A percentile compares a stretch with the other conserved stretches of the same genome.
Evolutionary conservation across 2,329 filamentous ascomycete genomes (phyloP).

Genomic region (Diaporthe ampelina): DNA sequence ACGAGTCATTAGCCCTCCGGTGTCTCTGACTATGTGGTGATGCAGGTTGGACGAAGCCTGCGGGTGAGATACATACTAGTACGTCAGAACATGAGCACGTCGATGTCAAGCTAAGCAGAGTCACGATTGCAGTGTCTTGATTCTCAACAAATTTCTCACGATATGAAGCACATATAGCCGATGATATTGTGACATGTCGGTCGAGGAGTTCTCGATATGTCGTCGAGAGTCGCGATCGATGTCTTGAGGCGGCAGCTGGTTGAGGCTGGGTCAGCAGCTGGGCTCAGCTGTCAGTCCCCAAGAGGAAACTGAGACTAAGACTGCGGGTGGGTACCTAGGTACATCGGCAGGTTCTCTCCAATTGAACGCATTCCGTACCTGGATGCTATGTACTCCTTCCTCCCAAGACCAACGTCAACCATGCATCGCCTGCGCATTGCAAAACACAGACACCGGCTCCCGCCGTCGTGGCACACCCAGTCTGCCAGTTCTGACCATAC

Average conservation of each 20-base stretch:
- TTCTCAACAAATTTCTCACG: background rate
- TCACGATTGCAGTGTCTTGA: background rate
- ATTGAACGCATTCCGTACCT: background rate
- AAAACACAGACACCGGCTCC: constrained; percentile 21
- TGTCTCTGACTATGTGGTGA: background rate
- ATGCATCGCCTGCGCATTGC: constrained; percentile 2
- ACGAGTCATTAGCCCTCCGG: background rate
- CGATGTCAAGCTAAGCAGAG: background rate
- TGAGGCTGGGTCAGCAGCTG: background rate
- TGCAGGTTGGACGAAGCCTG: background rate
- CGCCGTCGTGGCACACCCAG: constrained; percentile 6
- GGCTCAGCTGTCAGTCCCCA: background rate
- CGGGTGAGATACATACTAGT: background rate
- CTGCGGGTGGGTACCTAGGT: background rate
- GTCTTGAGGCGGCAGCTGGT: background rate
- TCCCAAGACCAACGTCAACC: constrained; percentile 3
- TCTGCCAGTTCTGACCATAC: constrained; percentile 8
- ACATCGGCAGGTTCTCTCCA: too few relatives aligned
- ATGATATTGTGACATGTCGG: background rate
- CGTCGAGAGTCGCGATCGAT: background rate
- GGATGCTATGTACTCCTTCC: background rate
- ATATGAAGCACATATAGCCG: background rate
- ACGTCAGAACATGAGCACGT: background rate
- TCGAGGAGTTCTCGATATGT: too few relatives aligned
- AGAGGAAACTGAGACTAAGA: background rate